These are phyloP conservation scores for Rhododendron kiyosumense DNA, from an alignment of 148 eudicot species.

Conservation along the genomic window DNA sequence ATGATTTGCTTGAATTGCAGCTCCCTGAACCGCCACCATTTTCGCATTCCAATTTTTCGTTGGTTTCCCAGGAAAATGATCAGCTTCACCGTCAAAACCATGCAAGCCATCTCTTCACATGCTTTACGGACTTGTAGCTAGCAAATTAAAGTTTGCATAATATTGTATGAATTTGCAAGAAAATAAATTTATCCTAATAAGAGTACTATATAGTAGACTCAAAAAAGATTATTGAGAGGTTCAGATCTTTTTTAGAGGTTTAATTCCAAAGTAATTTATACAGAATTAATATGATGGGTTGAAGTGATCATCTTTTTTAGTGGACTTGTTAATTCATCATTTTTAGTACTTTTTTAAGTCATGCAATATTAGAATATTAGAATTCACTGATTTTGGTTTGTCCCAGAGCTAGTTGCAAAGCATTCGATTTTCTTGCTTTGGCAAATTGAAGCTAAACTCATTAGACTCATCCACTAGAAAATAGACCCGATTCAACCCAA, in stretches of 20 bases:
- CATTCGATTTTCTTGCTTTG: not conserved
- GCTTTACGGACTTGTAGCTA: constrained; percentile 45
- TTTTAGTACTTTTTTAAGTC: not conserved
- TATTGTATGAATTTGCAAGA: not conserved
- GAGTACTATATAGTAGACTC: not conserved
- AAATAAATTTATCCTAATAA: not conserved
- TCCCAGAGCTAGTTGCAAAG: too few species aligned
- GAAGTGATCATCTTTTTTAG: not conserved
- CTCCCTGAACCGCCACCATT: constrained; percentile 11
- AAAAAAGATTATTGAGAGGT: not conserved
- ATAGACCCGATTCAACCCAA: too few species aligned
- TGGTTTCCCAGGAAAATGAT: constrained; percentile 24
- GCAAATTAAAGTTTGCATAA: not conserved
- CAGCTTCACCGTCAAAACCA: constrained; percentile 31
- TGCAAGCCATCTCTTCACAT: constrained; percentile 31
- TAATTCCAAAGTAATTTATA: not conserved
- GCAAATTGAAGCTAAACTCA: too few species aligned
- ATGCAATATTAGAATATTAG: too few species aligned
- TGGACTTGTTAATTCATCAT: not conserved
- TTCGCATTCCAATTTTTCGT: constrained; percentile 19
- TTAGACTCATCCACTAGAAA: too few species aligned
- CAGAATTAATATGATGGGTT: not conserved
- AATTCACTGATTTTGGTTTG: too few species aligned
- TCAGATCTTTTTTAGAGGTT: not conserved
- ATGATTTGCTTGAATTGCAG: constrained; percentile 33